Conservation (phyloP, 805 yeast genomes). For the Schwanniomyces pseudopolymorphus region DNA sequence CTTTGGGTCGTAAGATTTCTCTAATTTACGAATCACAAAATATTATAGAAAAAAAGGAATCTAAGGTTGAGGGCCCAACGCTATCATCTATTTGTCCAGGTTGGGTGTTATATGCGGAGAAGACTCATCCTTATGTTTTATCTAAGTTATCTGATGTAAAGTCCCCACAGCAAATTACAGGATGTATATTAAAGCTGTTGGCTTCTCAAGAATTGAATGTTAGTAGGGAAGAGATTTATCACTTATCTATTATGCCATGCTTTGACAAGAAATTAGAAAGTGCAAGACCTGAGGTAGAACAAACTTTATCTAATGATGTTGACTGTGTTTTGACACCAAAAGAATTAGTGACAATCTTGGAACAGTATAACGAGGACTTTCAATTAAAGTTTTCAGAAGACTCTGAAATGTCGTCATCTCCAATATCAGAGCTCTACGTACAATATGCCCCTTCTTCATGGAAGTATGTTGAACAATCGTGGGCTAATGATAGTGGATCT, state of each 20-base stretch:
- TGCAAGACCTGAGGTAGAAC: constrained; percentile 67
- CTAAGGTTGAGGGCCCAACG: constrained; percentile 42
- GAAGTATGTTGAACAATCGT: constrained; percentile 59
- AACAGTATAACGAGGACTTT: constrained; percentile 48
- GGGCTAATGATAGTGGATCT: constrained; percentile 78
- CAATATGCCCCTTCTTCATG: constrained; percentile 55
- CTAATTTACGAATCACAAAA: constrained; percentile 42
- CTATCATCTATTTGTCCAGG: constrained; percentile 89
- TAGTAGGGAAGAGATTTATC: constrained; percentile 55
- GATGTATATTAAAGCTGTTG: constrained; percentile 64
- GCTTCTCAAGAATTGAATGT: constrained; percentile 28
- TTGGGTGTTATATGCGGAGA: constrained; percentile 93
- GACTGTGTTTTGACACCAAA: constrained; percentile 94
- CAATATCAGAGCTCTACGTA: constrained; percentile 21
- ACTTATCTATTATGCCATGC: constrained; percentile 91
- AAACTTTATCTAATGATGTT: constrained; percentile 52
- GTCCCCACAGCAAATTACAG: constrained; percentile 94
- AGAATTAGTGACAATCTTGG: constrained; percentile 74
- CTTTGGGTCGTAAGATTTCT: constrained; percentile 72
- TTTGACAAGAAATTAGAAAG: constrained; percentile 96
- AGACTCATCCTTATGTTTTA: constrained; percentile 85
- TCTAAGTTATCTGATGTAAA: constrained; percentile 71
- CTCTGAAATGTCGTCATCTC: constrained; percentile 6
- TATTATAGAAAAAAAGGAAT: constrained; percentile 45
- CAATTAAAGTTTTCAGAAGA: constrained; percentile 18